Base-by-base conservation (phyloP, 2,329 filamentous ascomycete genomes). In the Dothideomycetes sp. region DNA sequence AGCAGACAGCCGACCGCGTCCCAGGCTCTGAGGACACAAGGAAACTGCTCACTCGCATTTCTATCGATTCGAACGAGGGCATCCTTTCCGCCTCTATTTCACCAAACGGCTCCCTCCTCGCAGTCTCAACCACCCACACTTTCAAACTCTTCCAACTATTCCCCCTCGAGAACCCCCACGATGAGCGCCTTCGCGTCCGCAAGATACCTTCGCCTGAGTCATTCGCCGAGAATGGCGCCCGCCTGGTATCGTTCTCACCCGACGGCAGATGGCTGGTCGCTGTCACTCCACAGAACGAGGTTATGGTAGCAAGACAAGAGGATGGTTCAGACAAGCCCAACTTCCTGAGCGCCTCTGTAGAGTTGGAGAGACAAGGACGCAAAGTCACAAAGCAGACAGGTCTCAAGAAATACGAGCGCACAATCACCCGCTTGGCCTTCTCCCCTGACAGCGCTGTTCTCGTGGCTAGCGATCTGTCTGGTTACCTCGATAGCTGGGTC, bases 401-500 rank as follows among this genome's bases (percentile, higher is more conserved):
- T 43, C 69, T 69, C 12, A 72, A 82, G 40, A 79, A 82, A 18
- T 96, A 95, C 61, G 77, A 86, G 47, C 75, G 82, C 56, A 80
- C 72, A 31, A 78, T 96, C 49, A 79, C 74, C 24, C 81, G 84
- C 40, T 60, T 81, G 18, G 71, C 80, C 2, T 95, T 96, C 60
- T 88, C 87, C 8, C 69, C 79, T 4, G 82, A 94, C 57, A 85
- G 84, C 56, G 78, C 74, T 49, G 75, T 94, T 47, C 66, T 96
- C 33, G 87, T 82, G 7, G 76, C 80, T 20, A 80, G 82, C 33
- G 89, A 95, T 58, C 63, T 95, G 38, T 80, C 82, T 30, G 91
- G 91, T 30, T 86, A 80, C 60, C 70, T 96, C 22, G 88, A 96
- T 56, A 86, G 81, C 13, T 98, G 88, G 84, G 65, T 86, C 1